Base-by-base conservation (phyloP, 108 stramenopile genomes). In the Chaetoceros tenuissimus region DNA sequence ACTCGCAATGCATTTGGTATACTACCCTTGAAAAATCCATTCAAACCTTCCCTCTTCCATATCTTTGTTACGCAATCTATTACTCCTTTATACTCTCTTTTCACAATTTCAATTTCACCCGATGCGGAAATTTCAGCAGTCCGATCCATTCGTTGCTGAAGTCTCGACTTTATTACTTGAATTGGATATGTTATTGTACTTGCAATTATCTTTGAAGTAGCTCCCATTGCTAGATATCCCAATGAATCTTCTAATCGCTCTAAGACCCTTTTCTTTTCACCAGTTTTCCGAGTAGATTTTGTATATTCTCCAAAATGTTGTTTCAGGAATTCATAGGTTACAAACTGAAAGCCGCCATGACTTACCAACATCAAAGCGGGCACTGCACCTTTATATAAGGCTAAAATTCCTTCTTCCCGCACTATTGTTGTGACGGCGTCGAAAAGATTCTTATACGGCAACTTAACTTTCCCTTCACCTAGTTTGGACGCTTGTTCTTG, bases 281-380 rank as follows among this genome's bases (percentile, higher is more conserved):
- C 19, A 73, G 31, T 59, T 53, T 50, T 53, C 28, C 64, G 56
- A 17, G 64, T 19, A 17, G 60, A 63, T 56, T 70, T 70, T 45
- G 64, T 53, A 53, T 57, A 77, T 31, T 65, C 52, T 48, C 48
- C 79, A 55, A 88, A 85, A 28, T 71, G 73, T 18, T 75, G 72
- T 53, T 93, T 94, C 20, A 99, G 74, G 68, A 84, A 88, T 65
- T 99, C 98, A 72, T 99, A 99, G 0, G 82, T 80, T 8, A 89
- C 91, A 71, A 97, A 97, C 70, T 99, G 98, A 50, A 99, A 78
- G 19, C 92, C 96, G 48, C 98, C 98, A 65, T 99, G 96, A 49
- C 94, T 94, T 25, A 91, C 92, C 28, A 99, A 69, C 57, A 97
- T 51, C 26, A 99, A 64, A 20, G 97, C 96, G 2, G 97, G 96